Conservation (phyloP, 768 basidiomycete genomes). For the Mycena olivaceomarginata region DNA sequence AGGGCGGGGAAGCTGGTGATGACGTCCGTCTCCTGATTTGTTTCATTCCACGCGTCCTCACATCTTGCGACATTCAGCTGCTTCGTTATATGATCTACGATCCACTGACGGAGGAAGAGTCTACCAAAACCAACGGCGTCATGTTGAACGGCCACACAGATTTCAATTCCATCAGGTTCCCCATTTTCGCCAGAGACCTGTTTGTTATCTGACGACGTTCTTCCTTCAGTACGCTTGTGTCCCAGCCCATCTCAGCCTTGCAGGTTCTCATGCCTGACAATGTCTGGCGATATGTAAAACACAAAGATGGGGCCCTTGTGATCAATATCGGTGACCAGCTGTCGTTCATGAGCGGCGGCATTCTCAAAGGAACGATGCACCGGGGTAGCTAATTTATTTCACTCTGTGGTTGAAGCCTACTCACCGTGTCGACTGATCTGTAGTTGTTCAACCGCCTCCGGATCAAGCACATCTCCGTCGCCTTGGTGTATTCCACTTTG, state of each 20-base stretch:
- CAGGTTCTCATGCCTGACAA: slow-evolving; percentile 60
- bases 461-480: slow-evolving; percentile 55
- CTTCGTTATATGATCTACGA: slow-evolving; percentile 60
- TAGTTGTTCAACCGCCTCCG: slow-evolving; percentile 56
- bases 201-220: not conserved
- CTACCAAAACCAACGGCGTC: slow-evolving; percentile 55
- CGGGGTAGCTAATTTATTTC: slow-evolving; percentile 46
- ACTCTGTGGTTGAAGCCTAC: not conserved
- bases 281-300: slow-evolving; percentile 59
- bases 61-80: slow-evolving; percentile 41
- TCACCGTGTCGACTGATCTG: not conserved
- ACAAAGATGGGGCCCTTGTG: slow-evolving; percentile 55
- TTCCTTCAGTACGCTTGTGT: slow-evolving; percentile 51
- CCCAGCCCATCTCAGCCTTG: slow-evolving; percentile 58
- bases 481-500: slow-evolving; percentile 59
- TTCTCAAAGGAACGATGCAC: slow-evolving; percentile 60
- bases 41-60: not conserved
- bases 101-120: slow-evolving; percentile 54
- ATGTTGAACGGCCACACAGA: slow-evolving; percentile 61
- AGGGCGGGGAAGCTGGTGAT: slow-evolving; percentile 50
- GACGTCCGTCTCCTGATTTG: slow-evolving; percentile 47
- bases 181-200: not conserved
- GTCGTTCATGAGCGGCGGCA: slow-evolving; percentile 58
- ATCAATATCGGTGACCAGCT: slow-evolving; percentile 61
- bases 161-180: slow-evolving; percentile 52